Base-by-base conservation (phyloP, 2,329 filamentous ascomycete genomes). In the Fusarium buharicum region DNA sequence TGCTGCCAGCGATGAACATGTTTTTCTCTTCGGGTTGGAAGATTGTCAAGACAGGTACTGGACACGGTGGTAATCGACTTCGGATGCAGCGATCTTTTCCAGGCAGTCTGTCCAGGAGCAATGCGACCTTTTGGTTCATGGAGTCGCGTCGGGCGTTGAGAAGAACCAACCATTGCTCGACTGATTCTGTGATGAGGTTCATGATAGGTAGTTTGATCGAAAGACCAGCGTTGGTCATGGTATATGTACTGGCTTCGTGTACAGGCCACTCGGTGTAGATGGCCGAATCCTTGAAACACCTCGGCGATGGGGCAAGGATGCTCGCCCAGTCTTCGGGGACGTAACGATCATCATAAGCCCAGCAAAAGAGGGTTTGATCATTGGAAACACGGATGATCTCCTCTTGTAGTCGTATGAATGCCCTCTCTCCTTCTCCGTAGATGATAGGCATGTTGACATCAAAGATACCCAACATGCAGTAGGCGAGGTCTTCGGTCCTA, bases 361-460 rank as follows among this genome's bases (percentile, higher is more conserved):
- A 60, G 11, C 55, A 60, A n/a, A 60, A 60, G 7, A 60, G 56
- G 0, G 57, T 60, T 1, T 60, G 55, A 10, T 60, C 57, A 1
- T 60, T 60, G 0, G 55, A 60, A 7, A 55, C 56, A 1, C 56
- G 50, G n/a, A 60, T 60, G 5, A 60, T 60, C 4, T 60, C 57
- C 16, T 60, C 57, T 4, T 61, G 58, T 0, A 61, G 34, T 6
- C 58, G 33, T 0, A 61, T 56, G 1, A 61, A 61, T 0, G 58
- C 58, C 4, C 56, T 7, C 39, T 55, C 49, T 20, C 58, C 58
- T 2, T 61, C 58, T 2, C 58, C 58, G 2, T 61, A 61, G 1
- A 61, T 30, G 2, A 61, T 55, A 2, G 60, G 58, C 56, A 61
- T 61, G 34, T 61, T 61, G 16, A 61, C 60, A 1, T 61, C 56